Evolutionary conservation across 2,329 filamentous ascomycete genomes (phyloP).

Genomic region (Myrmaecium sp.): DNA sequence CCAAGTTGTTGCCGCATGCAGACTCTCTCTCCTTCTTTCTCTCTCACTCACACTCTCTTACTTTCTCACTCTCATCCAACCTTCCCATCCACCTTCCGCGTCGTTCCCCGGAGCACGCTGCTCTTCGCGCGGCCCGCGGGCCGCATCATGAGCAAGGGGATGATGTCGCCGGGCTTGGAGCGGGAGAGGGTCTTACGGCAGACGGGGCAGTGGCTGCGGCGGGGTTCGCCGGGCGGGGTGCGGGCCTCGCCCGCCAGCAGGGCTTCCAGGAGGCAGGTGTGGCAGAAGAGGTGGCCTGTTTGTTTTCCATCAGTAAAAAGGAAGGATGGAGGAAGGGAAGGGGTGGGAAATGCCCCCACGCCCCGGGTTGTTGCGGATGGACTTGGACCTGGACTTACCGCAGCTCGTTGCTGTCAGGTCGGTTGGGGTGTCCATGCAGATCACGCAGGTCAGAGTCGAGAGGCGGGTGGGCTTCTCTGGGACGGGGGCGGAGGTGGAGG

Average conservation of each 20-base stretch:
- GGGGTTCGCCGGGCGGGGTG: constrained; percentile 24
- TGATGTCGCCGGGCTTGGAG: constrained; percentile 22
- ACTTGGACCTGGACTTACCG: constrained; percentile 34
- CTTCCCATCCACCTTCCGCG: no score
- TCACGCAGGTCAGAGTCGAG: constrained; percentile 39
- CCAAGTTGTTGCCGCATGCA: no score
- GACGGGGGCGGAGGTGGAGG: constrained; percentile 7
- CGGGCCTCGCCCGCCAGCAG: constrained; percentile 38
- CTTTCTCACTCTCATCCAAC: no score
- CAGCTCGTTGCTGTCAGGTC: constrained; percentile 43
- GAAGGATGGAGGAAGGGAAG: neutral
- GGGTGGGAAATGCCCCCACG: neutral
- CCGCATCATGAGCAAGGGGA: constrained; percentile 8
- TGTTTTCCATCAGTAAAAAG: no score
- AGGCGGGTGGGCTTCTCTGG: constrained; percentile 23
- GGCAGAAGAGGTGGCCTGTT: constrained; percentile 46
- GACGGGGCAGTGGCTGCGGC: constrained; percentile 29
- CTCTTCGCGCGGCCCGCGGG: no score
- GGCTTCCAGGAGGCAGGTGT: constrained; percentile 44
- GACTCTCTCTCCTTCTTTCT: no score
- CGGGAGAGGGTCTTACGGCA: constrained; percentile 28
- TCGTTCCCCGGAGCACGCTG: no score
- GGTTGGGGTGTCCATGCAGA: constrained; percentile 45
- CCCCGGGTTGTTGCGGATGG: no score
- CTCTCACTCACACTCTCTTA: no score